Percentiles rank a stretch among this genome's conserved stretches.
Evolutionary conservation across 2,329 filamentous ascomycete species (phyloP).

Genomic region (Sporothrix brunneoviolacea): DNA sequence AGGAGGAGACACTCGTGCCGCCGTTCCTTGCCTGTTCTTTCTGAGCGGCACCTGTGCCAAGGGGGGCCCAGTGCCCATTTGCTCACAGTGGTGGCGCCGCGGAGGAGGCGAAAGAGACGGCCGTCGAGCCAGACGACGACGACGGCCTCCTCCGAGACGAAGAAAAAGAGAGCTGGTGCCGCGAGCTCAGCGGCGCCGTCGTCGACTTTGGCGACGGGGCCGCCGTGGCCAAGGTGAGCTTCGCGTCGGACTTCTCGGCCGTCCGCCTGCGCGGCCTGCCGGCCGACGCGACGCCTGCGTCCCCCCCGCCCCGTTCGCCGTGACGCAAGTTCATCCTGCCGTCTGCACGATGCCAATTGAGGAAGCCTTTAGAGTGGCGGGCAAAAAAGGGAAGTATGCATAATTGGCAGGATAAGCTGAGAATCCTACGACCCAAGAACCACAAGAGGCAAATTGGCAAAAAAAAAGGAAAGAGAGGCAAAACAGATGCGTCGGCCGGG

Average conservation of each 20-base stretch:
- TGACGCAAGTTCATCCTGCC: too few species aligned
- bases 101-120: background rate
- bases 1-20: background rate
- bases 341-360: too few species aligned
- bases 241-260: slow-evolving; percentile 32
- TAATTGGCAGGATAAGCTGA: too few species aligned
- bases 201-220: slow-evolving; percentile 29
- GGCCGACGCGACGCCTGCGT: slow-evolving; percentile 12
- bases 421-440: too few species aligned
- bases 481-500: too few species aligned
- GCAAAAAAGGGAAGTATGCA: too few species aligned
- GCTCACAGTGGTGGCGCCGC: background rate
- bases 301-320: too few species aligned
- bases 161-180: slow-evolving; percentile 11
- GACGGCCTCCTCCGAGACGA: background rate
- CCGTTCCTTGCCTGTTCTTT: background rate
- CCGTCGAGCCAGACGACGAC: background rate
- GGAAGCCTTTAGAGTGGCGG: too few species aligned
- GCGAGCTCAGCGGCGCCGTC: slow-evolving; percentile 23
- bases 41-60: background rate
- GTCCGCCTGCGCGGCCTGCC: slow-evolving; percentile 29
- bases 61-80: background rate
- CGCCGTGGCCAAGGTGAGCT: slow-evolving; percentile 22
- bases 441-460: too few species aligned
- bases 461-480: too few species aligned